These are phyloP conservation scores for Chlorophyllum brunneum DNA, from an alignment of 768 basidiomycete genomes.

Conservation along the genomic window DNA sequence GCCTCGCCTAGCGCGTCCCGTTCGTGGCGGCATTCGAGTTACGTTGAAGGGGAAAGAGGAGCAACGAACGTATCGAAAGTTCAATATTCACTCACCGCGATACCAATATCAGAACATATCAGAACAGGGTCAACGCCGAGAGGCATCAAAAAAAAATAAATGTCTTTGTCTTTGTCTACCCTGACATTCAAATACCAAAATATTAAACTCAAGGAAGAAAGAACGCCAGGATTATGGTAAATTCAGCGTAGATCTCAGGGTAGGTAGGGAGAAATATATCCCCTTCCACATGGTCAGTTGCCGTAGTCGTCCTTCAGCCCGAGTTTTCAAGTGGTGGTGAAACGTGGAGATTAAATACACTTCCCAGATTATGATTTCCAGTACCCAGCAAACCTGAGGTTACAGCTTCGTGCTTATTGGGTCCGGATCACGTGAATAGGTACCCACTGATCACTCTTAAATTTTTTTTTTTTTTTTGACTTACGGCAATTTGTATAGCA, in stretches of 20 bases:
- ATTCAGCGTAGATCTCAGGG: constrained; percentile 4
- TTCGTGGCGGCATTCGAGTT: too few species aligned
- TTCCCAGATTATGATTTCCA: neutral
- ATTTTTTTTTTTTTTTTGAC: neutral
- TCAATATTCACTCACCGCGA: neutral
- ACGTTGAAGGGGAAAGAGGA: neutral
- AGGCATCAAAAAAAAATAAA: neutral
- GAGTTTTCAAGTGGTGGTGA: neutral
- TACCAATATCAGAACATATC: constrained; percentile 7
- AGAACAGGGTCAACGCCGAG: constrained; percentile 10
- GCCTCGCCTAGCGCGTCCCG: neutral
- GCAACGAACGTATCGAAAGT: neutral
- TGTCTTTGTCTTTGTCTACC: neutral
- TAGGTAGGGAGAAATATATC: neutral
- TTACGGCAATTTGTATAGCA: too few species aligned
- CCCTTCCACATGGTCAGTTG: constrained; percentile 1
- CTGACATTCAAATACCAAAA: constrained; percentile 8
- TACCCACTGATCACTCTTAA: neutral
- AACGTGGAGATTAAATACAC: constrained; percentile 1
- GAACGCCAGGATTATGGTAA: constrained; percentile 1
- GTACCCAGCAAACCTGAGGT: neutral
- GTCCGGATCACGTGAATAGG: constrained; percentile 5
- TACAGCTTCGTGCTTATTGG: neutral
- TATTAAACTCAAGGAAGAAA: constrained; percentile 1
- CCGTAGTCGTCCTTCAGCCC: neutral